Conservation (phyloP, 2,329 filamentous ascomycete species). For the Monosporascus cannonballus region DNA sequence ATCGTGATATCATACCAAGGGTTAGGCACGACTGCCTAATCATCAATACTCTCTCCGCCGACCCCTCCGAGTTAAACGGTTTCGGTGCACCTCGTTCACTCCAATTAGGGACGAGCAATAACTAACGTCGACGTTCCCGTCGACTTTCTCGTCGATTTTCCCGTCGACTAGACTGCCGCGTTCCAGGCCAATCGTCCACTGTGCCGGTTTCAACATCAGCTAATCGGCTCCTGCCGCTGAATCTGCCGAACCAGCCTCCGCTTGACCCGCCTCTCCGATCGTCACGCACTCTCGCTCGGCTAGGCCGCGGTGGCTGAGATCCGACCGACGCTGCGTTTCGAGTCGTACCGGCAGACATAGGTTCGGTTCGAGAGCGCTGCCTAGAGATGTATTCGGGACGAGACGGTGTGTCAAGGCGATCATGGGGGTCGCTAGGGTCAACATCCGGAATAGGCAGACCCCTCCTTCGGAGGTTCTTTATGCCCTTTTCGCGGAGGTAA, state of each 20-base stretch:
- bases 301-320: conserved; percentile 11
- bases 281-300: conserved; percentile 18
- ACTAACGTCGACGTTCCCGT: not conserved
- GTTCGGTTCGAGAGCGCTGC: conserved; percentile 6
- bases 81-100: no score
- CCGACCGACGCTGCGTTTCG: conserved; percentile 9
- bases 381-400: conserved; percentile 6
- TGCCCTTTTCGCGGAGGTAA: conserved; percentile 62
- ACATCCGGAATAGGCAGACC: conserved; percentile 40
- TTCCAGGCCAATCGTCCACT: conserved; percentile 6
- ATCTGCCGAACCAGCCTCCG: conserved; percentile 22
- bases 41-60: not conserved
- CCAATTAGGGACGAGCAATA: no score
- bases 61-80: not conserved
- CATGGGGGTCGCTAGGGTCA: conserved; percentile 47
- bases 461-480: conserved; percentile 43
- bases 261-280: conserved; percentile 12
- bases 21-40: not conserved
- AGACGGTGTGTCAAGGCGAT: conserved; percentile 23
- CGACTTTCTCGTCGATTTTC: conserved; percentile 11
- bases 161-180: conserved; percentile 10
- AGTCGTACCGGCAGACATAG: conserved; percentile 2
- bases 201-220: conserved; percentile 22
- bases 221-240: conserved; percentile 24
- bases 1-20: not conserved